These are phyloP conservation scores for Aspergillus haitiensis DNA, from an alignment of 495 filamentous ascomycete genomes.

Conservation along the genomic window DNA sequence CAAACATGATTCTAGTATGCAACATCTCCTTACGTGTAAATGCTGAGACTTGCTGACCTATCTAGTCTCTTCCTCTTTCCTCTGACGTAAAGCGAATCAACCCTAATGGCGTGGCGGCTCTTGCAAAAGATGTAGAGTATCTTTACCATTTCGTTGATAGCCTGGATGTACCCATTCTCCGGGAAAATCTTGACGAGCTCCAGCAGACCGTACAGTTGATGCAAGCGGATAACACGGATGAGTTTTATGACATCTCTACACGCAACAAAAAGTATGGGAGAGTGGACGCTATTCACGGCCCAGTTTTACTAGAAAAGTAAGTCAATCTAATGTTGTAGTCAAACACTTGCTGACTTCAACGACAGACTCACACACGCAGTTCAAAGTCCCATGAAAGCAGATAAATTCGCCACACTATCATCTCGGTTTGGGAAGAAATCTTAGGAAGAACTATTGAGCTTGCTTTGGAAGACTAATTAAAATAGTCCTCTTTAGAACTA, in stretches of 20 bases:
- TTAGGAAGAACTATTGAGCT: constrained; percentile 11
- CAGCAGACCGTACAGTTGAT: constrained; percentile 88
- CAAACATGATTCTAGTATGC: constrained; percentile 76
- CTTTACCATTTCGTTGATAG: constrained; percentile 81
- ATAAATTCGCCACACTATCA: constrained; percentile 66
- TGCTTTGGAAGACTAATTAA: too few species aligned
- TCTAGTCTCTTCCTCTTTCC: constrained; percentile 76
- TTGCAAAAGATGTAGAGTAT: constrained; percentile 79
- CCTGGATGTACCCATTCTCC: constrained; percentile 75
- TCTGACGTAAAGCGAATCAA: constrained; percentile 80
- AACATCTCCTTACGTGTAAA: background rate
- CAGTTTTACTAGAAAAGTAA: constrained; percentile 84
- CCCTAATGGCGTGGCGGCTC: constrained; percentile 74
- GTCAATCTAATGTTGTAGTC: constrained; percentile 19
- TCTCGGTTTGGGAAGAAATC: constrained; percentile 71
- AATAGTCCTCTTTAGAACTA: too few species aligned
- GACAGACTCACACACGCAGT: constrained; percentile 63
- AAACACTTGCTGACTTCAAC: constrained; percentile 39
- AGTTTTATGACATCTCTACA: constrained; percentile 86
- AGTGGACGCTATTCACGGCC: constrained; percentile 87
- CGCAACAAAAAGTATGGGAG: constrained; percentile 89
- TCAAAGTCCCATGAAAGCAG: constrained; percentile 55
- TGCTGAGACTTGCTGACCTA: constrained; percentile 12
- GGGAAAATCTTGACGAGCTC: constrained; percentile 86
- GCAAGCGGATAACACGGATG: constrained; percentile 83